phyloP scores from a whole-genome alignment of 148 eudicot genomes.

The Persicaria maculosa region DNA sequence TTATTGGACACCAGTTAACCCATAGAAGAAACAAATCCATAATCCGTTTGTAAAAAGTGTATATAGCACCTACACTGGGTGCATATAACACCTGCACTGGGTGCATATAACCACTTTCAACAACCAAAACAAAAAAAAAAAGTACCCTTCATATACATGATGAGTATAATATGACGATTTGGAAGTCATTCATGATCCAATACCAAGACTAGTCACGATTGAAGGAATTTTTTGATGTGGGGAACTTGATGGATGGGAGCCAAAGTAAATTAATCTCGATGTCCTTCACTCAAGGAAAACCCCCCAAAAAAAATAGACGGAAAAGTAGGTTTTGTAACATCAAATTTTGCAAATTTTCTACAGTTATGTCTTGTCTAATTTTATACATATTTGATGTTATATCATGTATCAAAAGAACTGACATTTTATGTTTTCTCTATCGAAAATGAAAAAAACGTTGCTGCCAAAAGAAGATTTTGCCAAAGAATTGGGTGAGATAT shows the following conservation, averaged over 20 bases:
- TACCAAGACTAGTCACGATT: neutral
- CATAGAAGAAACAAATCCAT: too few species aligned
- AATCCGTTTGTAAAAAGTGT: too few species aligned
- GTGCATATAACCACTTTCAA: too few species aligned
- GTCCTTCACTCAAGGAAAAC: neutral
- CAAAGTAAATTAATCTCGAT: neutral
- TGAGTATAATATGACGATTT: neutral
- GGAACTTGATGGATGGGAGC: constrained; percentile 6
- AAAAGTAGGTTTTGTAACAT: constrained; percentile 4
- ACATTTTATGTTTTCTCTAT: neutral
- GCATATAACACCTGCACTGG: too few species aligned
- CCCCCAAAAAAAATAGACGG: neutral
- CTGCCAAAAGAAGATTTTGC: constrained; percentile 11
- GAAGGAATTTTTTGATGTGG: constrained; percentile 6
- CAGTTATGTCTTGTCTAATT: constrained; percentile 2
- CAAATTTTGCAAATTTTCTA: constrained; percentile 1
- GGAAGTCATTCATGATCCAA: neutral
- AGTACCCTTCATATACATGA: neutral
- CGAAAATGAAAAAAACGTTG: neutral
- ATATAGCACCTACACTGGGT: too few species aligned
- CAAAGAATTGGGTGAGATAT: neutral
- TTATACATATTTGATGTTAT: constrained; percentile 5
- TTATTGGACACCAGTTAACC: too few species aligned
- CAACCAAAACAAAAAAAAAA: too few species aligned
- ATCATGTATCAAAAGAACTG: neutral